A percentile compares a stretch with the other conserved stretches of the same genome.
phyloP scores from a whole-genome alignment of 2,329 filamentous ascomycete genomes.

The Sporothrix dimorphospora region DNA sequence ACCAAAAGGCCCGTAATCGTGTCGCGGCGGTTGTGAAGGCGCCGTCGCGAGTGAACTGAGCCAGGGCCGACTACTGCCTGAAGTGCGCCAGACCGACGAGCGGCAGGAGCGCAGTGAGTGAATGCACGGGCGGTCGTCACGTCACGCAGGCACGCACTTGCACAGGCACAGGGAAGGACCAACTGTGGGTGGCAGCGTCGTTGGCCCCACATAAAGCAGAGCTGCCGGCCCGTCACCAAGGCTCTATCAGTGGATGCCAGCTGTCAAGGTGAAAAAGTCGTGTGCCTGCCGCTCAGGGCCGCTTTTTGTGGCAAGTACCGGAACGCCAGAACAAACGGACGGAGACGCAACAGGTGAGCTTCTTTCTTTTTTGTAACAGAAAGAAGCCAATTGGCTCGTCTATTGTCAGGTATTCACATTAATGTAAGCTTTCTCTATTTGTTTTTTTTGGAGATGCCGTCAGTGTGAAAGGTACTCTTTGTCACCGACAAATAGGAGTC shows the following conservation, averaged over 20 bases:
- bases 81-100: not conserved
- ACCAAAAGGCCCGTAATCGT: not conserved
- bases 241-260: not conserved
- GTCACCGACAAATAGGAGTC: not conserved
- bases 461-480: not conserved
- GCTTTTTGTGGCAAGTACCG: not conserved
- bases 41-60: slow-evolving; percentile 9
- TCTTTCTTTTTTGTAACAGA: not conserved
- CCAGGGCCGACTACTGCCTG: slow-evolving; percentile 5
- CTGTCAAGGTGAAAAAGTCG: slow-evolving; percentile 24
- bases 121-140: not conserved
- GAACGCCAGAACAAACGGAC: not conserved
- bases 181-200: not conserved
- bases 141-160: not conserved
- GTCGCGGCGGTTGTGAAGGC: slow-evolving; percentile 13
- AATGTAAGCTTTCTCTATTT: slow-evolving; percentile 10
- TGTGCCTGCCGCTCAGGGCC: not conserved
- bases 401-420: not conserved
- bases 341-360: not conserved
- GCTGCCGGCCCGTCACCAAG: slow-evolving; percentile 5
- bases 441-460: not conserved
- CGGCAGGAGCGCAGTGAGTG: slow-evolving; percentile 6
- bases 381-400: slow-evolving; percentile 2
- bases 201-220: not conserved
- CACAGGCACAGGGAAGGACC: not conserved